phyloP scores from a whole-genome alignment of 371 early-diverging fungal species.

The Mucor ambiguus region DNA sequence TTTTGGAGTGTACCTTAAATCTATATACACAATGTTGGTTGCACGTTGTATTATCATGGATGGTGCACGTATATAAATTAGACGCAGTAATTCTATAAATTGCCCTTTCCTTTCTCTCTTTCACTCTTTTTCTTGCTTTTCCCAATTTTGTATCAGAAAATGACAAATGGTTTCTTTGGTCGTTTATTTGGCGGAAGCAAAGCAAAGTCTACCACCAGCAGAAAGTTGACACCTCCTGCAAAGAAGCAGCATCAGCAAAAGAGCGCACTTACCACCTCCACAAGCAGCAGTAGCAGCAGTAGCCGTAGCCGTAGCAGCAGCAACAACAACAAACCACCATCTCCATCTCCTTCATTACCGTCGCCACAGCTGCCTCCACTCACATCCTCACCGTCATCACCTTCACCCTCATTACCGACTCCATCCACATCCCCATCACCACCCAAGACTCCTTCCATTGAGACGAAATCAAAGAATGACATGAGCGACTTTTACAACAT shows the following conservation, averaged over 20 bases:
- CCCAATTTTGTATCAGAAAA: neutral
- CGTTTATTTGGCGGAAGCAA: slow-evolving; percentile 13
- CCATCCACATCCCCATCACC: neutral
- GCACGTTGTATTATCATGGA: neutral
- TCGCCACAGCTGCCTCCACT: neutral
- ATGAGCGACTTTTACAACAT: slow-evolving; percentile 14
- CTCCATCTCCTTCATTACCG: neutral
- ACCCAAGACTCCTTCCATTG: neutral
- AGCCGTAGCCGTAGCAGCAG: neutral
- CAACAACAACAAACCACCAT: neutral
- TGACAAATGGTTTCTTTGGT: slow-evolving; percentile 16
- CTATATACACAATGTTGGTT: neutral
- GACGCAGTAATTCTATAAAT: slow-evolving; percentile 5
- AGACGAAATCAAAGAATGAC: neutral
- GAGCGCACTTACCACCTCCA: neutral
- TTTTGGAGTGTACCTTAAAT: slow-evolving; percentile 10
- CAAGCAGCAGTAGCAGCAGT: neutral
- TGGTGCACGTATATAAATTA: slow-evolving; percentile 1
- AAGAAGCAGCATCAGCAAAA: neutral
- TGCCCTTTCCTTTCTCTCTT: neutral
- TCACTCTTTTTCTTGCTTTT: slow-evolving; percentile 1
- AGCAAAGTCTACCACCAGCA: neutral
- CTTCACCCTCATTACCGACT: neutral
- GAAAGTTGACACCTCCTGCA: neutral
- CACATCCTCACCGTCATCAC: neutral